Base-by-base conservation (phyloP, 139 green algal species). In the Zygnema circumcarinatum region DNA sequence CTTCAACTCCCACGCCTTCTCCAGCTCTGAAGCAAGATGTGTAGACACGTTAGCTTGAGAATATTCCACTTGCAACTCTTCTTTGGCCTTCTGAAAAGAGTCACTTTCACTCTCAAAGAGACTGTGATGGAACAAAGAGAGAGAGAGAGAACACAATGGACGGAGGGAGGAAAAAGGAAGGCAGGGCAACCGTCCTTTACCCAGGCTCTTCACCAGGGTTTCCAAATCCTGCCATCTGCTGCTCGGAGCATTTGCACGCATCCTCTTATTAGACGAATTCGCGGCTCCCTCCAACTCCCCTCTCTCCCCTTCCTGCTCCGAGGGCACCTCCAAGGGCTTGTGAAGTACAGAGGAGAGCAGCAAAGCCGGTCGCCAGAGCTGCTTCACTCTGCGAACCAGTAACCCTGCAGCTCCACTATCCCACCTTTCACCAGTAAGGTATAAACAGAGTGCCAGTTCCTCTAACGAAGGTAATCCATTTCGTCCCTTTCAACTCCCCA, bases 1-100 rank as follows among this genome's bases (percentile, higher is more conserved):
- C 73, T 88, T 88, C 11, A 88, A 83, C 73, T 88, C 82, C 82
- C 82, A 88, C 11, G 82, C 82, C 11, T 40, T 47, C 3, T 88
- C 82, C 82, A 88, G 74, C 25, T 40, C 82, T 87, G 79, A 32
- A 79, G 40, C 20, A n/a, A n/a, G n/a, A n/a, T n/a, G n/a, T n/a
- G n/a, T n/a, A n/a, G n/a, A n/a, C n/a, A n/a, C n/a, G n/a, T n/a
- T n/a, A n/a, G n/a, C n/a, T n/a, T n/a, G n/a, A n/a, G n/a, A n/a
- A n/a, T n/a, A n/a, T n/a, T n/a, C n/a, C n/a, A n/a, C n/a, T n/a
- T n/a, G n/a, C n/a, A n/a, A n/a, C n/a, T n/a, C n/a, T n/a, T n/a
- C n/a, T n/a, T n/a, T n/a, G n/a, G n/a, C n/a, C n/a, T n/a, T n/a
- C n/a, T n/a, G n/a, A n/a, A n/a, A n/a, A n/a, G n/a, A n/a, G n/a